Evolutionary conservation across 345 rosid genomes (phyloP).

Genomic region (Lumnitzera littorea): DNA sequence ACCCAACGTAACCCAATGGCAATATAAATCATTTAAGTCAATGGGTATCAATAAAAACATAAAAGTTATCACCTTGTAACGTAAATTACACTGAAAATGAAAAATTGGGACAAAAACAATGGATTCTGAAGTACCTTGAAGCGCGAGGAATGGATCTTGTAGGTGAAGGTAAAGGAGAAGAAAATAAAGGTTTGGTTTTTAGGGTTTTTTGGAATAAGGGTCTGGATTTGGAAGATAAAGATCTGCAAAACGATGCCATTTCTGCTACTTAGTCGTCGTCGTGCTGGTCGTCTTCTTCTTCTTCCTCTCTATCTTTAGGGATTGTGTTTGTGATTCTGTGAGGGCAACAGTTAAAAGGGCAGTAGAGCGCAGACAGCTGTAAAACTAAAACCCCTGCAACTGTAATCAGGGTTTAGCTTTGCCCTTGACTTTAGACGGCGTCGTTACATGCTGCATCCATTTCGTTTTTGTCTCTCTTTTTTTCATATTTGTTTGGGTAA

Average conservation of each 20-base stretch:
- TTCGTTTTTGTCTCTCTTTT: no score
- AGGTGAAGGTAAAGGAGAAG: slow-evolving; percentile 33
- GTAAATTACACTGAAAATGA: no score
- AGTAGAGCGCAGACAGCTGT: no score
- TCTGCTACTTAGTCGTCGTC: neutral
- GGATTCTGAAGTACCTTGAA: slow-evolving; percentile 33
- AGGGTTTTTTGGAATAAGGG: slow-evolving; percentile 18
- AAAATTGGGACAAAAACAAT: neutral
- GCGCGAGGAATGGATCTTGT: slow-evolving; percentile 25
- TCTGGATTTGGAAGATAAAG: slow-evolving; percentile 27
- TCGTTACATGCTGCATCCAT: no score
- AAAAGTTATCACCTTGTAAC: neutral
- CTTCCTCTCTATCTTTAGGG: no score
- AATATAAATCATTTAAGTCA: neutral
- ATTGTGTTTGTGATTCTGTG: no score
- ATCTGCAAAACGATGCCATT: slow-evolving; percentile 40
- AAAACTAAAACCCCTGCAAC: no score
- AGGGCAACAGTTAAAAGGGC: no score
- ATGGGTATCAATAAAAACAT: neutral
- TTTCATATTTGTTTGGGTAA: no score
- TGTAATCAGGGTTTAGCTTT: no score
- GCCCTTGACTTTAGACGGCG: no score
- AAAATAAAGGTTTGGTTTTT: slow-evolving; percentile 10
- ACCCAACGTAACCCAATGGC: neutral
- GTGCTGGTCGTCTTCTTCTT: neutral